Percentiles rank a stretch among this genome's conserved stretches.
These are phyloP conservation scores for Mrakia frigida DNA, from an alignment of 768 basidiomycete species.

Conservation along the genomic window DNA sequence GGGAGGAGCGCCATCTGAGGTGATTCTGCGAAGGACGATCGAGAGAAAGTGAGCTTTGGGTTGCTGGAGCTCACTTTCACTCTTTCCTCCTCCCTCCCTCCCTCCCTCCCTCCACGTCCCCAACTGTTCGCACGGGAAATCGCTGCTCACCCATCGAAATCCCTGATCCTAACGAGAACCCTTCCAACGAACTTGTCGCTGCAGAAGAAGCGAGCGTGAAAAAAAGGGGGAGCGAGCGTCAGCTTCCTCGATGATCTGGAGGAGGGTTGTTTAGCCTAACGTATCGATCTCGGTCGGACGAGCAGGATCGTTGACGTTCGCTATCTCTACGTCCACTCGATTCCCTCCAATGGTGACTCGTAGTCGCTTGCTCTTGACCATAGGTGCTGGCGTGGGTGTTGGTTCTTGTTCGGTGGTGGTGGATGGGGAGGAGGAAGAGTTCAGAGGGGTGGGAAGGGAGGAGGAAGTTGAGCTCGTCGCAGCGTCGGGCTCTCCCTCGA, in stretches of 20 bases:
- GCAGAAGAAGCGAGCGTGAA: not conserved
- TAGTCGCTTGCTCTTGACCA: slow-evolving; percentile 40
- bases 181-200: slow-evolving; percentile 35
- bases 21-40: slow-evolving; percentile 25
- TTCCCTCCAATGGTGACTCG: slow-evolving; percentile 41
- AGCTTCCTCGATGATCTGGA: not conserved
- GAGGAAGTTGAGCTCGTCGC: not conserved
- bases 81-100: too few species aligned
- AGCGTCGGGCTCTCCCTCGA: too few species aligned
- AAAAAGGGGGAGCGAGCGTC: not conserved
- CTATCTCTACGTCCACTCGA: slow-evolving; percentile 25
- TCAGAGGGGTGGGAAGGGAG: not conserved
- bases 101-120: not conserved
- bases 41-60: not conserved
- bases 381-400: not conserved
- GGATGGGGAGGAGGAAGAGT: not conserved
- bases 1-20: slow-evolving; percentile 34
- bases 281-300: slow-evolving; percentile 36
- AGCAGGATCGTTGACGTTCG: slow-evolving; percentile 33
- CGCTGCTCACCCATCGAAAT: slow-evolving; percentile 34
- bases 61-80: too few species aligned
- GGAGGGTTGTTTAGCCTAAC: not conserved
- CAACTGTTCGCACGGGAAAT: not conserved
- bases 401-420: not conserved
- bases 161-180: slow-evolving; percentile 34